Evolutionary conservation across 345 rosid genomes (phyloP).

Genomic region (Brassica incana): DNA sequence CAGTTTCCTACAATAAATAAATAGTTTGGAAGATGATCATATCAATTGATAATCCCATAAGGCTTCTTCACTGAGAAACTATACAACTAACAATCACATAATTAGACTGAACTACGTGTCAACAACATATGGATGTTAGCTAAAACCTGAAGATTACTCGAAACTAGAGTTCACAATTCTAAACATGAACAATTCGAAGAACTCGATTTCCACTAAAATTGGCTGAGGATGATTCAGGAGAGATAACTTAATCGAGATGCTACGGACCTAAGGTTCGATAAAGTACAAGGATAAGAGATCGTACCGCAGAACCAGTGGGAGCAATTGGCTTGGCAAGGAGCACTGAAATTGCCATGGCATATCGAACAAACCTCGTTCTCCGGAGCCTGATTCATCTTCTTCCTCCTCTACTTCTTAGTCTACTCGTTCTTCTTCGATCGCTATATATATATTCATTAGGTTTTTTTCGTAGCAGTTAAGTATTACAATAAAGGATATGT

Average conservation of each 20-base stretch:
- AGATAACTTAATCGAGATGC: neutral
- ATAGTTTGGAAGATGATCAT: neutral
- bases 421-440: neutral
- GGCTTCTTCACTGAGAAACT: neutral
- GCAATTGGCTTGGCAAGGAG: conserved; percentile 90
- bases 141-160: neutral
- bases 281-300: neutral
- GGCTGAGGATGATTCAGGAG: neutral
- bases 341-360: conserved; percentile 66
- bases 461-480: conserved; percentile 21
- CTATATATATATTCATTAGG: neutral
- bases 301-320: conserved; percentile 97
- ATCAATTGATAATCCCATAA: neutral
- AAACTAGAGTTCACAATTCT: neutral
- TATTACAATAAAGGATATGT: neutral
- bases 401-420: neutral
- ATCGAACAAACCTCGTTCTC: conserved; percentile 68
- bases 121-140: neutral
- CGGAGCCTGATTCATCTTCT: conserved; percentile 63
- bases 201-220: neutral
- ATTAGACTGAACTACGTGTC: neutral
- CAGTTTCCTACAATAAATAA: neutral
- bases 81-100: neutral
- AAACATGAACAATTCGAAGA: neutral
- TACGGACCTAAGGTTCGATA: neutral